Conservation (phyloP, 2,329 filamentous ascomycete species). For the Ceratocystis ficicola region DNA sequence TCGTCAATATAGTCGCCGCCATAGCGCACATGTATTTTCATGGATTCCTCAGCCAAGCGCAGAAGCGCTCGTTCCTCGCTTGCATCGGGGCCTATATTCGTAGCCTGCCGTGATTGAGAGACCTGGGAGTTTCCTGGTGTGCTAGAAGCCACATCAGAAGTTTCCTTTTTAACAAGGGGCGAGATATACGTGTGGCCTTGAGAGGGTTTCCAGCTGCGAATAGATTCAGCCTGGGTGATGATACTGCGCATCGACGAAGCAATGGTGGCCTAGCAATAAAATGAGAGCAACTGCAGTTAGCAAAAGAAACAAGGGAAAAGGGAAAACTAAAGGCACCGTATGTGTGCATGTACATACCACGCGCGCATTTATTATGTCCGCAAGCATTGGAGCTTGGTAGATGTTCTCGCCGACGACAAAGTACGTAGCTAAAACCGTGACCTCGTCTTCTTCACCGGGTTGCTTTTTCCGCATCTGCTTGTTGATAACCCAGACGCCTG, state of each 20-base stretch:
- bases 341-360: slow-evolving; percentile 35
- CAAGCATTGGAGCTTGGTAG: slow-evolving; percentile 52
- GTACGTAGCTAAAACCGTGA: slow-evolving; percentile 48
- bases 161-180: slow-evolving; percentile 26
- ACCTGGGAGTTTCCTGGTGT: slow-evolving; percentile 25
- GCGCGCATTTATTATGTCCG: slow-evolving; percentile 46
- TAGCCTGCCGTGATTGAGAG: slow-evolving; percentile 23
- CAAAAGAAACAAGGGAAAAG: background rate
- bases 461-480: slow-evolving; percentile 53
- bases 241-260: slow-evolving; percentile 43
- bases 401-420: slow-evolving; percentile 55
- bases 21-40: slow-evolving; percentile 44
- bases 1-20: slow-evolving; percentile 56
- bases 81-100: slow-evolving; percentile 24
- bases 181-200: slow-evolving; percentile 41
- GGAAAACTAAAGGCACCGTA: background rate
- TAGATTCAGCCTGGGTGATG: slow-evolving; percentile 39
- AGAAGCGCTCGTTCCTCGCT: slow-evolving; percentile 34
- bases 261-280: slow-evolving; percentile 37
- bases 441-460: slow-evolving; percentile 44
- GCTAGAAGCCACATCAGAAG: slow-evolving; percentile 28
- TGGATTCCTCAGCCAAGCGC: slow-evolving; percentile 45
- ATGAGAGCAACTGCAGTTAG: background rate
- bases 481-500: slow-evolving; percentile 57
- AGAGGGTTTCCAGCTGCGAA: slow-evolving; percentile 44